These are phyloP conservation scores for Yarrowia bubula DNA, from an alignment of 805 yeast species.

Conservation along the genomic window DNA sequence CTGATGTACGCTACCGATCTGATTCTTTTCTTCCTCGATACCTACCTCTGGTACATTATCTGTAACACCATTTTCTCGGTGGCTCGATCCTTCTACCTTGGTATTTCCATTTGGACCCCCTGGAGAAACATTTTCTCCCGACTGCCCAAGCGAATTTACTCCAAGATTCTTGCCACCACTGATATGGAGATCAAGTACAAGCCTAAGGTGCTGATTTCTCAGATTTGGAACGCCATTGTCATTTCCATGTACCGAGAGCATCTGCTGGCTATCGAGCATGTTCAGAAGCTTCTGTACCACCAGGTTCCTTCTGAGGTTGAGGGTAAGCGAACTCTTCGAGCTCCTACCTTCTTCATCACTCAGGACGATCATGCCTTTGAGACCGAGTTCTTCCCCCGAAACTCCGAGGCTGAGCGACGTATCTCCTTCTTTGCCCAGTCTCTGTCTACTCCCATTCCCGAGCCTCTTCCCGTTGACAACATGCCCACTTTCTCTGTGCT, in stretches of 20 bases:
- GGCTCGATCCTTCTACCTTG: conserved; percentile 96
- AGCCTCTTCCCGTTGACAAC: conserved; percentile 98
- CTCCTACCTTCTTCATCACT: conserved; percentile 97
- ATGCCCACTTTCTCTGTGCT: conserved; percentile 99
- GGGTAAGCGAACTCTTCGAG: conserved; percentile 97
- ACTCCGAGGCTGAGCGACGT: conserved; percentile 99
- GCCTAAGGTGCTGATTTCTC: conserved; percentile 96
- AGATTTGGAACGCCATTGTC: conserved; percentile 98
- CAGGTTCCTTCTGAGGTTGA: conserved; percentile 98
- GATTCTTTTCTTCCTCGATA: conserved; percentile 95
- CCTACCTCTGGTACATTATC: conserved; percentile 97
- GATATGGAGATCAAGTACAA: conserved; percentile 99
- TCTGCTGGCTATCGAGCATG: conserved; percentile 95
- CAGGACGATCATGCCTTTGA: conserved; percentile 94
- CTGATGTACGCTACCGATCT: conserved; percentile 91
- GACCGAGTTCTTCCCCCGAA: conserved; percentile 94
- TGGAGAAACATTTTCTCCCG: conserved; percentile 99
- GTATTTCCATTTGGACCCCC: conserved; percentile 98
- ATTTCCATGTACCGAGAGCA: conserved; percentile 99
- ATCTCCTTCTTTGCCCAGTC: conserved; percentile 99
- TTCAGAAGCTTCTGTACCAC: conserved; percentile 93
- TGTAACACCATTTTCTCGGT: conserved; percentile 93
- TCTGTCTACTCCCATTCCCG: conserved; percentile 96
- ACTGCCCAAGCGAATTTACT: conserved; percentile 97
- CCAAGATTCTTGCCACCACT: conserved; percentile 94